A percentile compares a stretch with the other conserved stretches of the same genome.
These are phyloP conservation scores for Takashimella tepidaria DNA, from an alignment of 1,284 basidiomycete species.

Conservation along the genomic window DNA sequence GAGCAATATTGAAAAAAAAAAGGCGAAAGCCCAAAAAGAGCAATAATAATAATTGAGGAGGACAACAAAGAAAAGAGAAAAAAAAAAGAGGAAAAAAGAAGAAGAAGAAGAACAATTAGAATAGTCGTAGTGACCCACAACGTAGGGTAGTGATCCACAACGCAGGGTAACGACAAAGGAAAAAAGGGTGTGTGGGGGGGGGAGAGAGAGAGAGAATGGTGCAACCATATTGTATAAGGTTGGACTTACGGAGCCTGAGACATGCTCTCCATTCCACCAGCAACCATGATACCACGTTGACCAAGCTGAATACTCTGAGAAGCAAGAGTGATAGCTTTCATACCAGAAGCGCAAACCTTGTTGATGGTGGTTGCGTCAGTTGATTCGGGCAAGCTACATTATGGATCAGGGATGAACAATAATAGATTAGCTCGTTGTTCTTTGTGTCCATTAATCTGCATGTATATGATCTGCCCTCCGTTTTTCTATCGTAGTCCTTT, in stretches of 20 bases:
- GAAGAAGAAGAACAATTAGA: background rate
- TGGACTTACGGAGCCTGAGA: constrained; percentile 84
- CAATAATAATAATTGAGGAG: background rate
- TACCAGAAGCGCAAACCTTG: constrained; percentile 94
- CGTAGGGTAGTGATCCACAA: no score
- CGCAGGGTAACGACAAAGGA: no score
- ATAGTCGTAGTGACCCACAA: no score
- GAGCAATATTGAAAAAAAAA: background rate
- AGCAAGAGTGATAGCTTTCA: constrained; percentile 92
- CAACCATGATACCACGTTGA: constrained; percentile 72
- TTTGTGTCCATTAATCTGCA: background rate
- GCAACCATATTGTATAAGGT: constrained; percentile 3
- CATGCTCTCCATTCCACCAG: constrained; percentile 98
- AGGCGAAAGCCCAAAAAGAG: background rate
- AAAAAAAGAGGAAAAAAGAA: background rate
- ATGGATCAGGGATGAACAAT: constrained; percentile 29
- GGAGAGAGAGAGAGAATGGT: constrained; percentile 7
- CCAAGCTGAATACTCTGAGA: constrained; percentile 85
- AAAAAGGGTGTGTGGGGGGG: background rate
- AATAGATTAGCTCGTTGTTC: background rate
- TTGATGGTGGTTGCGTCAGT: constrained; percentile 99
- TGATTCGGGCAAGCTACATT: constrained; percentile 56
- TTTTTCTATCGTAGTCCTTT: background rate
- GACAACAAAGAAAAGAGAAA: background rate
- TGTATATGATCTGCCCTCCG: no score